Conservation (phyloP, 371 early-diverging fungal genomes). For the Dinochytrium kinnereticum region DNA sequence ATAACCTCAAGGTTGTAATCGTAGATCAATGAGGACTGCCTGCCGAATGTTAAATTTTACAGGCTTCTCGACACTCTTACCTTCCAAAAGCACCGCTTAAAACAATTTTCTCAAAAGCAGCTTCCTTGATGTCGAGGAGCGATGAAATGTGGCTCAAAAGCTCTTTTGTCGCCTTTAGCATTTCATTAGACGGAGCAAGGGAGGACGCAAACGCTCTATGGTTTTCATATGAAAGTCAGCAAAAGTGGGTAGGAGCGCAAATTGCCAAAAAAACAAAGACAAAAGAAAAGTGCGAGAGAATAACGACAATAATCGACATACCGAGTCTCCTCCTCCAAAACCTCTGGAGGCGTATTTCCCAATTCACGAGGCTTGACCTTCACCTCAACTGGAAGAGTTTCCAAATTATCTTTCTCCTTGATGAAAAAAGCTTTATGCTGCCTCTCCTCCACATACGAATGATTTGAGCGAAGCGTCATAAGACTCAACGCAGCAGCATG, state of each 20-base stretch:
- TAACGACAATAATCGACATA: background rate
- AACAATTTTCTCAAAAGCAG: background rate
- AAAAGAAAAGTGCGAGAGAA: background rate
- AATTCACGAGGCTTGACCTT: background rate
- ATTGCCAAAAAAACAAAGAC: background rate
- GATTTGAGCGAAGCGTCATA: background rate
- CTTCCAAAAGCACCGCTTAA: background rate
- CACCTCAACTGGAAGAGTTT: background rate
- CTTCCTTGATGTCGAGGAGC: background rate
- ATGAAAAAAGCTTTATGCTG: background rate
- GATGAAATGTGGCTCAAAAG: background rate
- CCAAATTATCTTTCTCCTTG: background rate
- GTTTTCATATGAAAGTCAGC: background rate
- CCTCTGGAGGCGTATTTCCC: too few relatives aligned
- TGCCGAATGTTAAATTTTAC: background rate
- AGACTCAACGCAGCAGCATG: background rate
- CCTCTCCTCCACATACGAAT: background rate
- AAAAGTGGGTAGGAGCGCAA: background rate
- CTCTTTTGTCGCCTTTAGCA: background rate
- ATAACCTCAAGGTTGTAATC: background rate
- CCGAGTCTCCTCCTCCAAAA: background rate
- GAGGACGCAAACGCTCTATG: background rate
- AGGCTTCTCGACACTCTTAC: background rate
- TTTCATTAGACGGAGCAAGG: background rate
- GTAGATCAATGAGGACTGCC: background rate